These are phyloP conservation scores for Geotrichum carabidarum DNA, from an alignment of 1,139 yeast genomes.

Conservation along the genomic window DNA sequence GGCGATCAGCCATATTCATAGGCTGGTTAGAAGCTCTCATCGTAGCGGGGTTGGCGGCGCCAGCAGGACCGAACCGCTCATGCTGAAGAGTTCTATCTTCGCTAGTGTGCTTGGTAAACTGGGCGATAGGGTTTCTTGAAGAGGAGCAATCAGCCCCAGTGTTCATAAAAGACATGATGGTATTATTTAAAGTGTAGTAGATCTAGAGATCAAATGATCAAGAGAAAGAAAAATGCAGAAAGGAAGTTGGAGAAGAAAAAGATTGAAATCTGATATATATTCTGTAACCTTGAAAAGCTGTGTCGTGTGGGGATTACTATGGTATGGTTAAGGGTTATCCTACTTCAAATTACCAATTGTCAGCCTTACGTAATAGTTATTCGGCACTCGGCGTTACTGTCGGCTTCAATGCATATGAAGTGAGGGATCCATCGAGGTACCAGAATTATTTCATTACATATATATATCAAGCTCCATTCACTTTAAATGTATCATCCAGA, in stretches of 20 bases:
- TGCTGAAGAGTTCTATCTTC: constrained; percentile 58
- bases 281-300: not conserved
- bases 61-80: constrained; percentile 39
- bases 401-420: no score
- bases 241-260: not conserved
- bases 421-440: not conserved
- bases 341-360: no score
- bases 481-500: constrained; percentile 4
- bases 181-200: not conserved
- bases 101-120: constrained; percentile 67
- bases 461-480: no score
- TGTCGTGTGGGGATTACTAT: not conserved
- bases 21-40: constrained; percentile 39
- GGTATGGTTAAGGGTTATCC: not conserved
- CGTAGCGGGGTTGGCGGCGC: constrained; percentile 24
- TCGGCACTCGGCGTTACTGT: not conserved
- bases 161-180: constrained; percentile 35
- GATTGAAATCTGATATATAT: not conserved
- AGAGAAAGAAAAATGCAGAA: not conserved
- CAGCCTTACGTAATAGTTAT: not conserved
- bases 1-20: constrained; percentile 36
- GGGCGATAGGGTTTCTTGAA: constrained; percentile 73
- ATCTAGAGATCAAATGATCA: constrained; percentile 10
- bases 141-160: constrained; percentile 85
- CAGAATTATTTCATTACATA: not conserved